phyloP scores from a whole-genome alignment of 129 eudicot genomes.

The Arctium lappa region DNA sequence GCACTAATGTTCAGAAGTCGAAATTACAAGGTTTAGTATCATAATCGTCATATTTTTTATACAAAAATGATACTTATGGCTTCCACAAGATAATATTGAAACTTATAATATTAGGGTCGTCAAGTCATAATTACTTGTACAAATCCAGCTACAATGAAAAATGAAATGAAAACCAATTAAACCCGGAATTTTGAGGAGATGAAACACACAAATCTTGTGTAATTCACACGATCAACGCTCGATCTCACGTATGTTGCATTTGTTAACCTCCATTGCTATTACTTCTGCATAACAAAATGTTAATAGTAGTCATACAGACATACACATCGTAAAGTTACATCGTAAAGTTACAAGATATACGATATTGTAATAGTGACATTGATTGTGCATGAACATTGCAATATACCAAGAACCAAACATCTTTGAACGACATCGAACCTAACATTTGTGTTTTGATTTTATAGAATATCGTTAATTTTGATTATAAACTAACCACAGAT shows the following conservation, averaged over 20 bases:
- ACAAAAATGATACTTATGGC: neutral
- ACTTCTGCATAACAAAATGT: neutral
- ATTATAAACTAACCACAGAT: neutral
- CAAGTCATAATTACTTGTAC: neutral
- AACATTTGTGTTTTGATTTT: neutral
- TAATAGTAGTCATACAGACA: neutral
- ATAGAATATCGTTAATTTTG: neutral
- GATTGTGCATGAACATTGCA: neutral
- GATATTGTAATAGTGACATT: neutral
- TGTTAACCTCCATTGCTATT: conserved; percentile 16
- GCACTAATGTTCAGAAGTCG: neutral
- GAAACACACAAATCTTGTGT: conserved; percentile 15
- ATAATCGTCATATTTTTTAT: neutral
- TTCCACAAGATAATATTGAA: neutral
- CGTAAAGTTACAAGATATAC: neutral
- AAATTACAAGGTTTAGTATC: neutral
- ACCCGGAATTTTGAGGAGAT: neutral
- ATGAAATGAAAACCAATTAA: neutral
- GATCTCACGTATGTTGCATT: conserved; percentile 19
- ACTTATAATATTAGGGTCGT: neutral
- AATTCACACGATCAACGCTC: neutral
- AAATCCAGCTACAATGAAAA: neutral
- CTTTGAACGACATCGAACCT: neutral
- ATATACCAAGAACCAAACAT: neutral
- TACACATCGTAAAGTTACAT: neutral